A percentile compares a stretch with the other conserved stretches of the same genome.
Evolutionary conservation across 495 filamentous ascomycete species (phyloP).

Genomic region (Podospora pseudoanserina): DNA sequence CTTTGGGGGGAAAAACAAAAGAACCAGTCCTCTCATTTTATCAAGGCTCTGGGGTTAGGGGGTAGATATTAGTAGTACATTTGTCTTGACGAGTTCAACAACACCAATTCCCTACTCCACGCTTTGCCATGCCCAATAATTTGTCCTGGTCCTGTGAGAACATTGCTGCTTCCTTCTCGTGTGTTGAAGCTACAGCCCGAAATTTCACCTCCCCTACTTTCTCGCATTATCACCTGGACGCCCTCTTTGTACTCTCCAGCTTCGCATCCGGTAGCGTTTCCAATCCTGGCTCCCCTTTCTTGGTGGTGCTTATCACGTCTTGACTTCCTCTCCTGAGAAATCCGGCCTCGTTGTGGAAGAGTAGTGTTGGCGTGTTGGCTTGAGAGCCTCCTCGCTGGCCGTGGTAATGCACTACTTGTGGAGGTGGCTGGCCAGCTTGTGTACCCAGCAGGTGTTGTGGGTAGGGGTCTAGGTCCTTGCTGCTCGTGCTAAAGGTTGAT

Average conservation of each 20-base stretch:
- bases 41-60: neutral
- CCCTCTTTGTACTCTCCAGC: constrained; percentile 26
- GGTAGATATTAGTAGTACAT: constrained; percentile 7
- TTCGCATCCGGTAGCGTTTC: constrained; percentile 41
- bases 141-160: neutral
- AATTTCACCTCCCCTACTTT: neutral
- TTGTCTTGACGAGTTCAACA: neutral
- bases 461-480: constrained; percentile 69
- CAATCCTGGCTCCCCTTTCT: constrained; percentile 30
- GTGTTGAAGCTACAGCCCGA: neutral
- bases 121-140: neutral
- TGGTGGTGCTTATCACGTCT: constrained; percentile 26
- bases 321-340: constrained; percentile 39
- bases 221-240: constrained; percentile 13
- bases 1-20: too few species aligned
- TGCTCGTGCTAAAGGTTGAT: constrained; percentile 72
- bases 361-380: constrained; percentile 54
- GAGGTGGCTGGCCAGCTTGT: constrained; percentile 56
- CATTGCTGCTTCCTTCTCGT: neutral
- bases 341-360: constrained; percentile 39
- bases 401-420: constrained; percentile 61
- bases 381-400: constrained; percentile 58
- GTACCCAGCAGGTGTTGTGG: constrained; percentile 59
- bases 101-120: neutral
- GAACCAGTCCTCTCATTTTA: neutral